Evolutionary conservation across 192 early-diverging fungal genomes (phyloP), one percentile per base, ranked within the genome.

Genomic region (Coemansia sp.): DNA sequence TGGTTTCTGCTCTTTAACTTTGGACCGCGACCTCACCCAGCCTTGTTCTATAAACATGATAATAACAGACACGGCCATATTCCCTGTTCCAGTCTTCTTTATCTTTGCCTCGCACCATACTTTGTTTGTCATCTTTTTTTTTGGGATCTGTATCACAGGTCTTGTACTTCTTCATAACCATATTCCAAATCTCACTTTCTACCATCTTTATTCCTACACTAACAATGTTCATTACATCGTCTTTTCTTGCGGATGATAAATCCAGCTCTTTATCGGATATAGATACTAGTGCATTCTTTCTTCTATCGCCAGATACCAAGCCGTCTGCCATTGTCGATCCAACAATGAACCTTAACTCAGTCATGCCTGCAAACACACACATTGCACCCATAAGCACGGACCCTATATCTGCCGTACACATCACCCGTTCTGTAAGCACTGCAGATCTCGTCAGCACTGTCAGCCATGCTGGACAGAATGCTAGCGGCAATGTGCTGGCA

Each of bases 201-300:
- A 6, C 23, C 6, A 23, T 23, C 9, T 9, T 53, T 53, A 9
- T 1, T 21, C 50, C 50, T 53, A n/a, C 50, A 2, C 6, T 11
- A 53, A 53, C 50, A 61, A 69, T 69, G 67, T 61, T 69, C 38
- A 62, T 69, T 39, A 48, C 52, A 38, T 43, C 67, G 38, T 69
- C 67, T 21, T 43, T 62, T 43, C 56, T 58, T 58, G 56, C 56
- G 38, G 56, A 58, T 18, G 56, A 58, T 13, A 26, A 58, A 40
- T n/a, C 56, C 7, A 15, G 26, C 1, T n/a, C 56, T 15, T 9
- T 58, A 3, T 15, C 56, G 13, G 56, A 15, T 39, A 58, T 58
- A 58, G 56, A 58, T 58, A 58, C 9, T 15, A 58, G 56, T 39
- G 39, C 37, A 13, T 58, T 58, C 5, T 58, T 58, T 40, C 32